Conservation (phyloP, 179 eudicot species). For the Beta lomatogona region DNA sequence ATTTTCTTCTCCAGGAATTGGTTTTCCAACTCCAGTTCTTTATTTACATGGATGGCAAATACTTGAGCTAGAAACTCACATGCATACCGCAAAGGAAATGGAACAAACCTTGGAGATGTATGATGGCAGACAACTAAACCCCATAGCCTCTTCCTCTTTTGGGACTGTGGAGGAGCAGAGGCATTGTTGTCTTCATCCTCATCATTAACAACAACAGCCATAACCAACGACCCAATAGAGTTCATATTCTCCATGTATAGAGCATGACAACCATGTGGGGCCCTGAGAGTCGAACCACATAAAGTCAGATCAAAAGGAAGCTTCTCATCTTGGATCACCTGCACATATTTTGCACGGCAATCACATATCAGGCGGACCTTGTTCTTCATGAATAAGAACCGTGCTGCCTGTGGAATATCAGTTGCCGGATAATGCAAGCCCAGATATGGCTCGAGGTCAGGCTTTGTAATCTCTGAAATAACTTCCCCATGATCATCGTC, state of each 20-base stretch:
- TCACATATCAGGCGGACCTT: constrained; percentile 95
- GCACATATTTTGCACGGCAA: constrained; percentile 72
- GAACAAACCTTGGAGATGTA: constrained; percentile 84
- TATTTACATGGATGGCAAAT: constrained; percentile 88
- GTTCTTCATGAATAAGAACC: constrained; percentile 91
- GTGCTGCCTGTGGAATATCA: constrained; percentile 95
- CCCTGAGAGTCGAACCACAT: constrained; percentile 93
- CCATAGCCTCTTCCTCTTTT: constrained; percentile 83
- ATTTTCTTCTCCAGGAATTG: constrained; percentile 89
- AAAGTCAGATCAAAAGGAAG: constrained; percentile 72
- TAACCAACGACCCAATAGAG: constrained; percentile 92
- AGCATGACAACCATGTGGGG: constrained; percentile 92
- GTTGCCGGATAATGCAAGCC: constrained; percentile 99
- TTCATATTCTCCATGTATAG: constrained; percentile 96
- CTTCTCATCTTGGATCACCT: constrained; percentile 75
- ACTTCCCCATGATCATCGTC: constrained; percentile 99
- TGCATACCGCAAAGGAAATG: constrained; percentile 91
- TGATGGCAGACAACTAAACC: constrained; percentile 96
- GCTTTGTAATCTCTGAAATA: constrained; percentile 69
- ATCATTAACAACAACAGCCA: constrained; percentile 93
- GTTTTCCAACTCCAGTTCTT: constrained; percentile 80
- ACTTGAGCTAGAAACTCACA: constrained; percentile 97
- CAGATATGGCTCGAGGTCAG: constrained; percentile 88
- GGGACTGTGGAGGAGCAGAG: constrained; percentile 46
- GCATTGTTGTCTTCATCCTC: constrained; percentile 57